phyloP scores from a whole-genome alignment of 345 rosid species.

The Dovyalis caffra region DNA sequence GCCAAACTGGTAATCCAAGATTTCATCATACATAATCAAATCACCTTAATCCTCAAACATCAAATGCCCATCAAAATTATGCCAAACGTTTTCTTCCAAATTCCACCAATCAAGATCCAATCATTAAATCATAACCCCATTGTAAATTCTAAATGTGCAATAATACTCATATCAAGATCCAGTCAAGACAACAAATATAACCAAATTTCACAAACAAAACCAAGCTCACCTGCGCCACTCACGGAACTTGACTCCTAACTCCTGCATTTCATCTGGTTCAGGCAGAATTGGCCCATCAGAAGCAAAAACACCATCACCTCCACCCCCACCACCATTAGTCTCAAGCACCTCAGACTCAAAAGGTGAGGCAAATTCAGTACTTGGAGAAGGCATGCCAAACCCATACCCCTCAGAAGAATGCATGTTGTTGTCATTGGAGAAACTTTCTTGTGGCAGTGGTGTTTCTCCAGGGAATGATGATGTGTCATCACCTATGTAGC shows the following conservation, averaged over 20 bases:
- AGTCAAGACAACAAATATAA: not conserved
- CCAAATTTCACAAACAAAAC: not conserved
- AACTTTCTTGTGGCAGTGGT: not conserved
- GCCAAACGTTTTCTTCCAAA: not conserved
- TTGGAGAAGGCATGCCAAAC: constrained; percentile 7
- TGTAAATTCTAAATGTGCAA: not conserved
- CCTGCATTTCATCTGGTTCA: constrained; percentile 24
- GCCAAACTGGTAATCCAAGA: not conserved
- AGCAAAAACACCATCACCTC: not conserved
- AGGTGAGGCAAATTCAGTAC: constrained; percentile 8
- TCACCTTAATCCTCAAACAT: not conserved
- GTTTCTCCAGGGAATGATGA: not conserved
- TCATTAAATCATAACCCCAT: not conserved
- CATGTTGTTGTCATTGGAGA: not conserved
- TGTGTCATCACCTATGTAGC: not conserved
- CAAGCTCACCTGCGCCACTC: constrained; percentile 30
- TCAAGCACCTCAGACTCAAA: constrained; percentile 5
- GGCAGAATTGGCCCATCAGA: constrained; percentile 30
- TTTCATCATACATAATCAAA: not conserved
- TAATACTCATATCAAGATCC: not conserved
- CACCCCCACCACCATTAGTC: not conserved
- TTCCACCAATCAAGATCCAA: not conserved
- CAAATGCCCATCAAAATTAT: not conserved
- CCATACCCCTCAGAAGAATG: constrained; percentile 15
- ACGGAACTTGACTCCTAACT: constrained; percentile 19